A percentile compares a stretch with the other conserved stretches of the same genome.
These are phyloP conservation scores for Cinchona pubescens DNA, from an alignment of 257 asterid species.

Conservation along the genomic window DNA sequence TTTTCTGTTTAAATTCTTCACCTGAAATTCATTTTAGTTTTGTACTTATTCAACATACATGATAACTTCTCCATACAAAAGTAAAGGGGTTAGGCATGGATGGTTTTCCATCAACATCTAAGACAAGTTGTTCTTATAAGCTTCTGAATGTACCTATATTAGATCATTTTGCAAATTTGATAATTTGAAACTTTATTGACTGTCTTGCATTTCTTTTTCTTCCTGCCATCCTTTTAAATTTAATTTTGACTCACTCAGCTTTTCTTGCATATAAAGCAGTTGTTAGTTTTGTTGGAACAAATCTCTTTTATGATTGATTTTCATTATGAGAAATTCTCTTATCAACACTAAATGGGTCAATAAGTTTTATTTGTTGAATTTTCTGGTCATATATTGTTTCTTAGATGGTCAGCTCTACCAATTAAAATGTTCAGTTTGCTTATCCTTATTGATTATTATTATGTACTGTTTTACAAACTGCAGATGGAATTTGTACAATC, in stretches of 20 bases:
- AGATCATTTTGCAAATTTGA: background rate
- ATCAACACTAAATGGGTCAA: background rate
- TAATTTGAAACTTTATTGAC: background rate
- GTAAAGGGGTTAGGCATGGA: background rate
- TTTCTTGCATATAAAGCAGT: background rate
- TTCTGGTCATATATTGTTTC: background rate
- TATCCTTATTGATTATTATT: background rate
- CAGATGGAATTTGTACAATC: conserved; percentile 18
- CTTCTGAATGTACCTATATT: no score
- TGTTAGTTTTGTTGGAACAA: background rate
- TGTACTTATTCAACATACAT: background rate
- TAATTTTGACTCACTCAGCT: background rate
- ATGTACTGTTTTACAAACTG: no score
- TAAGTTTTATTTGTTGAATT: background rate
- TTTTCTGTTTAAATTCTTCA: background rate
- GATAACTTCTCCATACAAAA: background rate
- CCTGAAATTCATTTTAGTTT: background rate
- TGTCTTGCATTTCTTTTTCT: background rate
- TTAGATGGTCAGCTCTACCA: no score
- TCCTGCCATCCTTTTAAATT: background rate
- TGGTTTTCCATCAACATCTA: background rate
- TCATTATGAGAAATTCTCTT: background rate
- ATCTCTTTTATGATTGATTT: background rate
- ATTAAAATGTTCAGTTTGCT: background rate
- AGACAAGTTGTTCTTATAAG: background rate